Percentiles rank a stretch among this genome's conserved stretches.
These are phyloP conservation scores for Rusavskia elegans DNA, from an alignment of 495 filamentous ascomycete species.

Conservation along the genomic window DNA sequence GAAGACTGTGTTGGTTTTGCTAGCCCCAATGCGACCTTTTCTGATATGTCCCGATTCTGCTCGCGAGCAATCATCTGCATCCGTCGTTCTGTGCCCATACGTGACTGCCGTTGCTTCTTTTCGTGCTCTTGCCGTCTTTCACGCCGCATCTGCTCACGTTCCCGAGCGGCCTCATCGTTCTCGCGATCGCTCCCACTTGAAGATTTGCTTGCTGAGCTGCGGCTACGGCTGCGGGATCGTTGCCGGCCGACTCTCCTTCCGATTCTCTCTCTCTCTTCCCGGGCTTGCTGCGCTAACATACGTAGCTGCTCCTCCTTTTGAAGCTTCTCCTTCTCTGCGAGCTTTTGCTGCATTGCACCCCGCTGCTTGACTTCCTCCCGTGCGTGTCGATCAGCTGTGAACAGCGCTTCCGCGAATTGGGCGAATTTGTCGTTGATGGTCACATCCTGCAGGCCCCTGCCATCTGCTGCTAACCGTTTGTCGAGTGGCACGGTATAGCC, in stretches of 20 bases:
- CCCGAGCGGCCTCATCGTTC: conserved; percentile 51
- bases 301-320: conserved; percentile 91
- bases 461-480: conserved; percentile 93
- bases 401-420: conserved; percentile 84
- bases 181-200: conserved; percentile 42
- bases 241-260: conserved; percentile 29
- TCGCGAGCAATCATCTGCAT: conserved; percentile 87
- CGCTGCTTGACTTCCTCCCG: conserved; percentile 89
- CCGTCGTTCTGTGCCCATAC: conserved; percentile 85
- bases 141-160: conserved; percentile 59
- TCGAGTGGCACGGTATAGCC: conserved; percentile 95
- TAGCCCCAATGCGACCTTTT: conserved; percentile 89
- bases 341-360: conserved; percentile 84
- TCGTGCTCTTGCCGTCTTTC: conserved; percentile 73
- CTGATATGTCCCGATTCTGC: conserved; percentile 91
- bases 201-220: conserved; percentile 38
- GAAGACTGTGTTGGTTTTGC: conserved; percentile 84
- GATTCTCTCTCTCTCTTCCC: conserved; percentile 54
- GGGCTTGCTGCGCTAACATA: conserved; percentile 75
- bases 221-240: conserved; percentile 30
- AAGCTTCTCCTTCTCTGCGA: conserved; percentile 90
- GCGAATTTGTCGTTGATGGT: conserved; percentile 99
- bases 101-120: conserved; percentile 77
- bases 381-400: conserved; percentile 87
- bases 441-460: conserved; percentile 81